Percentiles rank a stretch among this genome's conserved stretches.
Evolutionary conservation across 1,284 basidiomycete species (phyloP).

Genomic region (Rhodotorula sp.): DNA sequence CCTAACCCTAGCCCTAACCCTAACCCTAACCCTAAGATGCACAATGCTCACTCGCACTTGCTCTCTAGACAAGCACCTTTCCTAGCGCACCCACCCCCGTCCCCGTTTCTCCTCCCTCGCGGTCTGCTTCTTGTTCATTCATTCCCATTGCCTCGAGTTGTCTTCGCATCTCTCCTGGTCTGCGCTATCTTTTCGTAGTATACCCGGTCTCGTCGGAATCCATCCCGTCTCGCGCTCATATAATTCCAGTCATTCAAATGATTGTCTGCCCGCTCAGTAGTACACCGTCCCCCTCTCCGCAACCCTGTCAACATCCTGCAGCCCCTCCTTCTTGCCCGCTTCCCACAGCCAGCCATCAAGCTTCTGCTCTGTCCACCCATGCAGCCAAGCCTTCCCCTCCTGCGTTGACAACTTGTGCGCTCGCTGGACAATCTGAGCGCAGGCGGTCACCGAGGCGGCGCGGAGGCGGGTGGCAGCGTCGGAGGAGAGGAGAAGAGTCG

Average conservation of each 20-base stretch:
- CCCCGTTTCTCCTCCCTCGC: too few species aligned
- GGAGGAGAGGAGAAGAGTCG: background rate
- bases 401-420: slow-evolving; percentile 55
- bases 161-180: too few species aligned
- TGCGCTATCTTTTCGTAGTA: too few species aligned
- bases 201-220: too few species aligned
- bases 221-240: too few species aligned
- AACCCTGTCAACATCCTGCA: slow-evolving; percentile 7
- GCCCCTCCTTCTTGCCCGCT: slow-evolving; percentile 2
- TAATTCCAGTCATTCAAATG: too few species aligned
- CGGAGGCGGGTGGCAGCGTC: slow-evolving; percentile 65
- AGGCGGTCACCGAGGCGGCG: slow-evolving; percentile 75
- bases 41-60: background rate
- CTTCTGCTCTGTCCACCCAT: slow-evolving; percentile 10
- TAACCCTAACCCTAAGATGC: slow-evolving; percentile 1
- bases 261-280: slow-evolving; percentile 30
- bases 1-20: slow-evolving; percentile 11
- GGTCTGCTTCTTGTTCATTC: too few species aligned
- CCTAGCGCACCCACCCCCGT: background rate
- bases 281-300: slow-evolving; percentile 31
- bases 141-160: too few species aligned
- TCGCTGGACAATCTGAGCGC: slow-evolving; percentile 64
- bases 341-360: slow-evolving; percentile 28
- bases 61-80: too few species aligned
- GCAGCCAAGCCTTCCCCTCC: slow-evolving; percentile 44